Evolutionary conservation across 805 yeast genomes (phyloP), one percentile per base, ranked within the genome.

Genomic region (Candida boleticola): DNA sequence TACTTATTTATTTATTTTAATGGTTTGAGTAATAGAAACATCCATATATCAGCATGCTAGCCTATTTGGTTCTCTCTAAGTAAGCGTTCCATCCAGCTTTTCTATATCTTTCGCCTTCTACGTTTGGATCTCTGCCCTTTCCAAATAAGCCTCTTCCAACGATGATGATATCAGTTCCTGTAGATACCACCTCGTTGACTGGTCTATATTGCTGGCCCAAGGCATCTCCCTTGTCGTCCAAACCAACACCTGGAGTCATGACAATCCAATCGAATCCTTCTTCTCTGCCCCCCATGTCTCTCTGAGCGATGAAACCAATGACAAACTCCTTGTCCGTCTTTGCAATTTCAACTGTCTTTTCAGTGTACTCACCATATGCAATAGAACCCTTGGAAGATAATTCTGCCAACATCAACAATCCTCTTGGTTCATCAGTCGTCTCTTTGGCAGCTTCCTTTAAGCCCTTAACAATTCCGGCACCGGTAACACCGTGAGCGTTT

Each of bases 131-230:
- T 67, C 98, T 82, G 17, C 95, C 97, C 56, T 89, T 86, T 11
- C 93, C 98, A 61, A 86, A 89, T 42, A 93, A 73, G 0, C 99
- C 99, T 66, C 99, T 80, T 9, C 99, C 99, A n/a, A 93, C 99
- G 61, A 93, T 93, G 45, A 93, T 90, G 39, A 93, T 78, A 62
- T 93, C 99, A 2, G 95, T 77, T n/a, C 98, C 98, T 1, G 85
- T 79, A 11, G 77, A 58, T 10, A 92, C 73, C 19, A 89, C 99
- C 46, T 85, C 88, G 49, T 79, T 80, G 3, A 92, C 98, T 4
- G 97, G 82, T 63, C 99, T 78, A 65, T 93, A 93, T 66, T 93
- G 98, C 64, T 93, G 99, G 19, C 99, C 99, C 47, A 93, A 74
- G 1, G 83, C 80, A 61, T 93, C 99, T 13, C 98, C 97, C 62